Conservation (phyloP, 129 eudicot genomes). For the Oenanthe sinensis region DNA sequence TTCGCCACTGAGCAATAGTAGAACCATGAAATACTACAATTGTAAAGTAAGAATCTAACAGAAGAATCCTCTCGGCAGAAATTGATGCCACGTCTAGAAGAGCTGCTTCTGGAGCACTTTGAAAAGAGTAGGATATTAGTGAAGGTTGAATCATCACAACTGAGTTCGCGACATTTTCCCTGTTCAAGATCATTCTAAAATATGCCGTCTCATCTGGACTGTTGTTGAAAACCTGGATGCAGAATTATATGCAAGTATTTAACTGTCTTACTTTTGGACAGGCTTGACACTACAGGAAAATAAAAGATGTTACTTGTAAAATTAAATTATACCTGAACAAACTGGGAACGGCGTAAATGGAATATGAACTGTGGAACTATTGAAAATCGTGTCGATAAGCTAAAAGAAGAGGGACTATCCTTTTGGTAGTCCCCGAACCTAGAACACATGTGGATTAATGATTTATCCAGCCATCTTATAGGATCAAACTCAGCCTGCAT, state of each 20-base stretch:
- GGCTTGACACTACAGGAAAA: constrained; percentile 11
- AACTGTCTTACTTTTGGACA: background rate
- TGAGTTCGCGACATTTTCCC: constrained; percentile 94
- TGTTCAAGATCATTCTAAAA: constrained; percentile 87
- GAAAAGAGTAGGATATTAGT: constrained; percentile 80
- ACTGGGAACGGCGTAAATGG: constrained; percentile 84
- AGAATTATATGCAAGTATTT: background rate
- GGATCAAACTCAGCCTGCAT: constrained; percentile 96
- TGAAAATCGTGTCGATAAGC: constrained; percentile 77
- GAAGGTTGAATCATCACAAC: constrained; percentile 99
- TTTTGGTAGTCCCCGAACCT: constrained; percentile 94
- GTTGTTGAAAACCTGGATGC: constrained; percentile 76
- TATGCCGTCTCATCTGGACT: constrained; percentile 99
- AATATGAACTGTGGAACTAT: constrained; percentile 95
- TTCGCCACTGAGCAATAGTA: constrained; percentile 95
- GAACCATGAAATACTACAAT: constrained; percentile 89
- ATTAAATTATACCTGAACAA: constrained; percentile 60
- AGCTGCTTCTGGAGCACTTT: constrained; percentile 85
- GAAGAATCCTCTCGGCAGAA: constrained; percentile 85
- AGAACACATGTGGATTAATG: constrained; percentile 83
- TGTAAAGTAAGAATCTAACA: constrained; percentile 81
- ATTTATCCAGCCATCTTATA: constrained; percentile 96
- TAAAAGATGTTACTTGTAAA: background rate
- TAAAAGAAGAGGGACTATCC: constrained; percentile 90
- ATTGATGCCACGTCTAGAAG: constrained; percentile 90